Evolutionary conservation across 129 eudicot species (phyloP).

Genomic region (Chrysanthemum makinoi): DNA sequence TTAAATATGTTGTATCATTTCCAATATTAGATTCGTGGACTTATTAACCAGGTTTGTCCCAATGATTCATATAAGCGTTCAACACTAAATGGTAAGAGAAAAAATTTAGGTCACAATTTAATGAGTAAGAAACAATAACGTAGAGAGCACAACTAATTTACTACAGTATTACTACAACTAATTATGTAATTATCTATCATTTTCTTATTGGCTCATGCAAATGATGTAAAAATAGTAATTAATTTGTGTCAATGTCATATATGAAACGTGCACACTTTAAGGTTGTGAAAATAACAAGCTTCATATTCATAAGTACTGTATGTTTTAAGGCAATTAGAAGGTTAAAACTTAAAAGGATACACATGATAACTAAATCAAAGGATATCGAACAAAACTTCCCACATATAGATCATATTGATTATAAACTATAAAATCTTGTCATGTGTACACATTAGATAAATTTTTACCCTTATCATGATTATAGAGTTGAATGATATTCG

Average conservation of each 20-base stretch:
- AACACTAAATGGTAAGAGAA: not conserved
- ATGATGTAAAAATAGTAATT: no score
- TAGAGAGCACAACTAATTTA: not conserved
- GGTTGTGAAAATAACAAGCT: no score
- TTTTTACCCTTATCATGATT: no score
- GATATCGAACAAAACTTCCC: not conserved
- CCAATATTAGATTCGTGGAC: slow-evolving; percentile 11
- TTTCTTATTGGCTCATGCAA: no score
- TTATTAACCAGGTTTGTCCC: not conserved
- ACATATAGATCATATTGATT: not conserved
- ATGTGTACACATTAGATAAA: no score
- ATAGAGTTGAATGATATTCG: no score
- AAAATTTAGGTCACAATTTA: not conserved
- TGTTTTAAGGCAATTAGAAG: no score
- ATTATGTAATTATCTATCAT: no score
- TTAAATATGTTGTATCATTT: slow-evolving; percentile 22
- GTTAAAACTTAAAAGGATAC: not conserved
- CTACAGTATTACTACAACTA: not conserved
- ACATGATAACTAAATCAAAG: not conserved
- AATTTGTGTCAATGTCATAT: no score
- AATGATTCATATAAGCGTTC: not conserved
- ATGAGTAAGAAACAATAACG: slow-evolving; percentile 3
- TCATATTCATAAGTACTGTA: no score
- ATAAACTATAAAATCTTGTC: not conserved
- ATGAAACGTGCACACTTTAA: no score